These are phyloP conservation scores for Setaria viridis DNA, from an alignment of 202 grass and related monocot genomes.

Conservation along the genomic window DNA sequence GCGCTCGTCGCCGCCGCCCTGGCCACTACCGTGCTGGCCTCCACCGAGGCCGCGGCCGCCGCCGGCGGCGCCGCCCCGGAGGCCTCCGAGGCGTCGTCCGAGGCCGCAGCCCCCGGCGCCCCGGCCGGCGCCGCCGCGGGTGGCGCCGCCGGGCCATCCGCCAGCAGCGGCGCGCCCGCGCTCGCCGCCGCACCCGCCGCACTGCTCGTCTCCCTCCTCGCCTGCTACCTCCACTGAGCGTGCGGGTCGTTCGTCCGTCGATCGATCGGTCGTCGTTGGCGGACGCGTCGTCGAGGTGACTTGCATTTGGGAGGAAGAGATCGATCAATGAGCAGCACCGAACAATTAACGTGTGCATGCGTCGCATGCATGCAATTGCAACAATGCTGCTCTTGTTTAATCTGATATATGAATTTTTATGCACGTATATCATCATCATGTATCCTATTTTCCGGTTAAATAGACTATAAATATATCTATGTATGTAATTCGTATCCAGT, in stretches of 20 bases:
- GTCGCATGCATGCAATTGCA: neutral
- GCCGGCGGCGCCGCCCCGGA: neutral
- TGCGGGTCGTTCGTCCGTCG: neutral
- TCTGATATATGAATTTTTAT: neutral
- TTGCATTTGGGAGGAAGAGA: neutral
- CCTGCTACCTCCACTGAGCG: constrained; percentile 55
- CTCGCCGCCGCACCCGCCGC: constrained; percentile 9
- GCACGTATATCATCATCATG: neutral
- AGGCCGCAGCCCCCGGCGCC: neutral
- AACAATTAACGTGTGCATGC: neutral
- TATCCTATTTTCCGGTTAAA: neutral
- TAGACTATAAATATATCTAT: neutral
- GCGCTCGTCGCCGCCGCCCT: constrained; percentile 20
- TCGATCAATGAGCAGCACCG: neutral
- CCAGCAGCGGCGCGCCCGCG: neutral
- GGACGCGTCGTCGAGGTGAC: too few relatives aligned
- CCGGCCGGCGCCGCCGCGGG: neutral
- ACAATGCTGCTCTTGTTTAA: neutral
- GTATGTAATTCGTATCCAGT: constrained; percentile 15
- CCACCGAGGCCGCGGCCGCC: neutral
- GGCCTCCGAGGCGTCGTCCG: neutral
- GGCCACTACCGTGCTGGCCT: constrained; percentile 19
- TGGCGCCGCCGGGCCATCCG: neutral
- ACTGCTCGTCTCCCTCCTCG: constrained; percentile 54
- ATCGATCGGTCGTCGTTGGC: neutral